Evolutionary conservation across 2,329 filamentous ascomycete genomes (phyloP), one percentile per base, ranked within the genome.

Genomic region (Trichophyton simii): DNA sequence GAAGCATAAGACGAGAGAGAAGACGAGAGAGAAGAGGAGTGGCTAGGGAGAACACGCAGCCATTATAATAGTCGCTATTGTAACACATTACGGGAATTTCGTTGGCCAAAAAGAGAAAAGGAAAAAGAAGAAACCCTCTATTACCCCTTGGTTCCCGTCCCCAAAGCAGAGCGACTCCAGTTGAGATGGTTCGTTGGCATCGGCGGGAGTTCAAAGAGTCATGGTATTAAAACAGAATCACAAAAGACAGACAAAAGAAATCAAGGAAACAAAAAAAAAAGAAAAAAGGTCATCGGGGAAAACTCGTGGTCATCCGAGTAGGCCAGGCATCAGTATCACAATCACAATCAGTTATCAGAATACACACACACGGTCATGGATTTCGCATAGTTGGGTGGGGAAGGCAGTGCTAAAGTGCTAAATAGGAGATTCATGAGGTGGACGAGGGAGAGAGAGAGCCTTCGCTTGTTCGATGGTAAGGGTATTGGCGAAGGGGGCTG

Each of bases 61-160:
- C 57, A 58, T 58, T 58, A 44, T 42, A 58, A 28, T 22, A 42
- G 36, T 25, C 34, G 57, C 57, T 58, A 58, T 42, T 44, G 42
- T 58, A 44, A 58, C 20, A 44, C 20, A 58, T 46, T 42, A 42
- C 22, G 50, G 31, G 15, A 8, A 15, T 44, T 31, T 18, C n/a
- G 41, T 44, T 55, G 50, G 28, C 50, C 50, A 55, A 55, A 36
- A 55, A 50, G 0, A 28, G 20, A 48, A 28, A 18, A 34, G 13
- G 20, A 55, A 34, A n/a, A 28, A n/a, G 8, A 25, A 25, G 50
- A 54, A 44, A 50, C 46, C 46, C 46, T 50, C 46, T 50, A 50
- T 28, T 25, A 48, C 44, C 46, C 28, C 46, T 28, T 50, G 13
- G 46, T 50, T 22, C 46, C 46, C n/a, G 46, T 50, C 46, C 46